These are phyloP conservation scores for Tricholoma terreum DNA, from an alignment of 768 basidiomycete genomes.

Conservation along the genomic window DNA sequence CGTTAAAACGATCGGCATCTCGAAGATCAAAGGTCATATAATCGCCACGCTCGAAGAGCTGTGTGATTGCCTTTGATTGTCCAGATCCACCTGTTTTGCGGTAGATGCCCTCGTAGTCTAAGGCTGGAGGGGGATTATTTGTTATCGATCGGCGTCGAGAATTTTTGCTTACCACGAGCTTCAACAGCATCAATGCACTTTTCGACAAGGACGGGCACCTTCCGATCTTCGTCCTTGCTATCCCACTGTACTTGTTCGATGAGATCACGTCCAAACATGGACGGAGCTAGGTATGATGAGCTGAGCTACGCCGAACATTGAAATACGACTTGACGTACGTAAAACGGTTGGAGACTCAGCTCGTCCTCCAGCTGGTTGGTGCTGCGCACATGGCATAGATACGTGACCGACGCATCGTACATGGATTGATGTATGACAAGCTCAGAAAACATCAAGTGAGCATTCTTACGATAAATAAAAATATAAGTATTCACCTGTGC, in stretches of 20 bases:
- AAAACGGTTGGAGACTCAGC: conserved; percentile 34
- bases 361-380: conserved; percentile 32
- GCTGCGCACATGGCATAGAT: conserved; percentile 62
- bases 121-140: conserved; percentile 42
- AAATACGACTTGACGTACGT: conserved; percentile 32
- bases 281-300: conserved; percentile 53
- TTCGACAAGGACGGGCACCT: conserved; percentile 85
- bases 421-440: conserved; percentile 83
- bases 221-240: conserved; percentile 51
- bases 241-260: conserved; percentile 79
- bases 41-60: conserved; percentile 91
- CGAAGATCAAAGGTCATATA: conserved; percentile 85
- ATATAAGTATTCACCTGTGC: conserved; percentile 62
- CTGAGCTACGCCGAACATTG: conserved; percentile 11
- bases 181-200: conserved; percentile 98
- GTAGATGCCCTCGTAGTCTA: conserved; percentile 98
- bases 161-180: conserved; percentile 55
- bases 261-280: conserved; percentile 92
- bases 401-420: conserved; percentile 78
- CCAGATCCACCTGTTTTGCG: conserved; percentile 94
- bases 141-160: not conserved
- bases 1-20: conserved; percentile 90
- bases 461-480: not conserved
- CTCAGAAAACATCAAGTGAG: conserved; percentile 36
- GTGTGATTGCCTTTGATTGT: conserved; percentile 90